phyloP scores from a whole-genome alignment of 805 yeast genomes.

The Monosporozyma unispora region DNA sequence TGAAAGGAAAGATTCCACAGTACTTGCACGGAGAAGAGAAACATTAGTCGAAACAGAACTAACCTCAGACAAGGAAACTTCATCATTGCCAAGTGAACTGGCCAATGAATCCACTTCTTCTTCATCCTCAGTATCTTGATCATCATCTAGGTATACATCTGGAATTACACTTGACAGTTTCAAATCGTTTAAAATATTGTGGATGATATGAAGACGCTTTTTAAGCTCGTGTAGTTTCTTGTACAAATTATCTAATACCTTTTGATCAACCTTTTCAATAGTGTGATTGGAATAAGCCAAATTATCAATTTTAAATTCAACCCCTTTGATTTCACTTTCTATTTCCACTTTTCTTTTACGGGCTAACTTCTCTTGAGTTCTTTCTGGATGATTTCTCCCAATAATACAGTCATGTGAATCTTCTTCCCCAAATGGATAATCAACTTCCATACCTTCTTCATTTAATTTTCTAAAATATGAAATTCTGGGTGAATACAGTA shows the following conservation, averaged over 20 bases:
- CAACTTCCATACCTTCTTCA: conserved; percentile 35
- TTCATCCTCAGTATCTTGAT: background rate
- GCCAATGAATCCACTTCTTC: conserved; percentile 5
- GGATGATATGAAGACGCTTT: conserved; percentile 27
- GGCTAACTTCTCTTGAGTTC: conserved; percentile 42
- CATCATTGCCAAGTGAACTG: conserved; percentile 5
- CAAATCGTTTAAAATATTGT: conserved; percentile 26
- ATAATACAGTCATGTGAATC: conserved; percentile 45
- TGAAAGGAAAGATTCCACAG: conserved; percentile 26
- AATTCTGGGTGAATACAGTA: conserved; percentile 47
- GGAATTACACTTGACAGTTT: conserved; percentile 20
- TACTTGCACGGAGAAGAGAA: conserved; percentile 13
- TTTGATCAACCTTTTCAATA: conserved; percentile 1
- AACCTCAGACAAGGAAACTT: conserved; percentile 7
- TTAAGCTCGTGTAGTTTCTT: conserved; percentile 26
- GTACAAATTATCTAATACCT: conserved; percentile 11
- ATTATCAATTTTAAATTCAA: conserved; percentile 8
- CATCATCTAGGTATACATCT: conserved; percentile 10
- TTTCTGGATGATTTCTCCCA: conserved; percentile 45
- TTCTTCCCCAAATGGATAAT: conserved; percentile 53
- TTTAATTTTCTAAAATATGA: conserved; percentile 49
- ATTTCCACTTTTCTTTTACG: conserved; percentile 32
- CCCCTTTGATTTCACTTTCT: conserved; percentile 30
- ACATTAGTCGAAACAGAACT: conserved; percentile 1
- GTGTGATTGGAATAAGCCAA: background rate